Evolutionary conservation across 768 basidiomycete genomes (phyloP), one percentile per base, ranked within the genome.

Genomic region (Boletus patriciae): DNA sequence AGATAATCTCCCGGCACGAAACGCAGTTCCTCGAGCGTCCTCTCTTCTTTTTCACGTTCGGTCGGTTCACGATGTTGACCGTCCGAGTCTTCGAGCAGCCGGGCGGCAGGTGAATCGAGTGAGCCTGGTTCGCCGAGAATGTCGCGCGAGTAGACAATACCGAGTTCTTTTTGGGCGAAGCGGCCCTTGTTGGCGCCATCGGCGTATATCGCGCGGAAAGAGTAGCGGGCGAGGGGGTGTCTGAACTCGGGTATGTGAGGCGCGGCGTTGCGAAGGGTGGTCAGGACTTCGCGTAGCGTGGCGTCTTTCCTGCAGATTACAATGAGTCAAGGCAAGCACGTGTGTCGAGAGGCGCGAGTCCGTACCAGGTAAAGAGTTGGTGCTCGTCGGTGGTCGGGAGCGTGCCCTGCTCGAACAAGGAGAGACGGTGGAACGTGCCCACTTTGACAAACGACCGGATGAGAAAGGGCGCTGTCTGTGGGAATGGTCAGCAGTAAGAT

Each of bases 1-100:
- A 93, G 80, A 63, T 84, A 91, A 65, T 93, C 91, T 18, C 91
- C 91, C 0, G 90, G 90, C 0, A 90, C 79, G 63, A 93, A 89
- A 37, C 88, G 78, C 27, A 93, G 76, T 58, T 91, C 89, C 44
- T 92, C 90, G 29, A 93, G 78, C 16, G 88, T 89, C 29, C 87
- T 77, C 60, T 90, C 86, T 48, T 85, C 83, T 53, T 77, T 79
- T 66, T 82, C 81, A 23, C 79, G 74, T 43, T 83, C 81, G 2
- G 70, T 76, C 3, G 40, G 66, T 41, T 62, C 67, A 40, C 63
- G 64, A 10, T 64, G 67, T 57, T 79, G 74, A 6, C 62, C 58
- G 18, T 72, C 73, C 0, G 62, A 54, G 57, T 86, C 86, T 44
- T 83, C 81, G 21, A 85, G 71, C 3, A 91, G 77, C 3, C 86